Evolutionary conservation across 495 filamentous ascomycete genomes (phyloP), one percentile per base, ranked within the genome.

Genomic region (Penicillium mononematosum): DNA sequence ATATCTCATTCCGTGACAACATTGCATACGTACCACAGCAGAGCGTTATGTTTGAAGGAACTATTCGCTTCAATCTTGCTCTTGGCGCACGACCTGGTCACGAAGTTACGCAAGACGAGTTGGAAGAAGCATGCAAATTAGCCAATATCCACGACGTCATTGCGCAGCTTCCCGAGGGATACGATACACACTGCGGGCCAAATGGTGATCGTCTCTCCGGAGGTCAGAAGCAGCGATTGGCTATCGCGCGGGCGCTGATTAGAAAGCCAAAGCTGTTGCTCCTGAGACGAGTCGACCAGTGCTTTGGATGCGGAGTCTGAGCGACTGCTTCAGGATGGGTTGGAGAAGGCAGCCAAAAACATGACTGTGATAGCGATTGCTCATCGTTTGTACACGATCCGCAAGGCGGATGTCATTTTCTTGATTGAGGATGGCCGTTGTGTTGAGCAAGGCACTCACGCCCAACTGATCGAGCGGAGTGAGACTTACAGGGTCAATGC

Each of bases 301-400:
- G 82, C 82, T 22, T 74, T 92, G n/a, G 89, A 93, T 58, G 82
- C 85, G 4, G 80, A 88, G 69, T 83, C 80, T 14, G 89, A 93
- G 73, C 78, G 78, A 56, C 63, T 86, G 27, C 78, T 93, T 6
- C 87, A 91, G 69, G 76, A 77, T 20, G 86, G 85, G 3, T 78
- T 92, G 47, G 83, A 86, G 53, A 65, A 76, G 17, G 81, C 84
- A 5, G 69, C 80, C 5, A 81, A 84, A 55, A 87, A 85, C 14
- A 87, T 91, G 27, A 93, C 85, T 0, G 86, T 86, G 25, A 75
- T 92, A 25, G 87, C 83, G 5, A 83, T 92, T 38, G 89, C 89
- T 14, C 90, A 95, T 70, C 73, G 89, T 0, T 65, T 93, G 46
- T 75, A 78, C 10, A 92, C 88, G 9, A 85, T 93, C 20, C 79